Evolutionary conservation across 2,329 filamentous ascomycete species (phyloP).

Genomic region (Neocatenulostroma microsporum): DNA sequence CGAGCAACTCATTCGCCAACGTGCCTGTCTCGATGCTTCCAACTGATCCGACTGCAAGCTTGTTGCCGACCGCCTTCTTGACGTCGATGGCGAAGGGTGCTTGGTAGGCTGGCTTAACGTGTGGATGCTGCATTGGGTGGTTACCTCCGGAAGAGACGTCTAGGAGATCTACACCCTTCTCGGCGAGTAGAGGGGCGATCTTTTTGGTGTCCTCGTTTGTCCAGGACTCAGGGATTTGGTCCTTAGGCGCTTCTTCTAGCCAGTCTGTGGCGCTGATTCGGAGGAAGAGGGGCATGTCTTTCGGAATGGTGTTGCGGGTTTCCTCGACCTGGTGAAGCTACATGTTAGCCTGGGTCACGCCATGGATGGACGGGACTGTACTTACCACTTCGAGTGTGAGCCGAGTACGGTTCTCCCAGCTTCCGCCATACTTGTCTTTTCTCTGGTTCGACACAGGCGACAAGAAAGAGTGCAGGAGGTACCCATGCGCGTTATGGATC

Average conservation of each 20-base stretch:
- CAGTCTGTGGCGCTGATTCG: slow-evolving; percentile 70
- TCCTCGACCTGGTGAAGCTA: slow-evolving; percentile 50
- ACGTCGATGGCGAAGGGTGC: slow-evolving; percentile 63
- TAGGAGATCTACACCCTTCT: slow-evolving; percentile 68
- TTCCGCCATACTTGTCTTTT: slow-evolving; percentile 60
- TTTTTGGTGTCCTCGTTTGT: slow-evolving; percentile 55
- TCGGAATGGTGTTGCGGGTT: slow-evolving; percentile 55
- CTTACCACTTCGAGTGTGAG: slow-evolving; percentile 55
- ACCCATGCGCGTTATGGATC: slow-evolving; percentile 69
- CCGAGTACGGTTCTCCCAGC: slow-evolving; percentile 63
- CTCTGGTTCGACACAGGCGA: slow-evolving; percentile 63
- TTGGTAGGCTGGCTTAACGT: slow-evolving; percentile 61
- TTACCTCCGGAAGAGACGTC: slow-evolving; percentile 76
- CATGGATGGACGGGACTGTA: too few species aligned
- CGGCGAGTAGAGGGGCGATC: slow-evolving; percentile 60
- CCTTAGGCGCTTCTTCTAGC: slow-evolving; percentile 53
- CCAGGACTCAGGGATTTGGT: slow-evolving; percentile 55
- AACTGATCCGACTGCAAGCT: slow-evolving; percentile 64
- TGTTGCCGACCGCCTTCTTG: slow-evolving; percentile 65
- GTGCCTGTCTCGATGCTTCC: slow-evolving; percentile 64
- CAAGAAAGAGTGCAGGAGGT: slow-evolving; percentile 63
- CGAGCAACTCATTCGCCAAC: slow-evolving; percentile 56
- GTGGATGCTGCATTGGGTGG: slow-evolving; percentile 50
- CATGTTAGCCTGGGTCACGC: too few species aligned
- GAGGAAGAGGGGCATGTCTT: slow-evolving; percentile 62